Conservation (phyloP, 257 asterid species). For the Scutellaria galericulata region DNA sequence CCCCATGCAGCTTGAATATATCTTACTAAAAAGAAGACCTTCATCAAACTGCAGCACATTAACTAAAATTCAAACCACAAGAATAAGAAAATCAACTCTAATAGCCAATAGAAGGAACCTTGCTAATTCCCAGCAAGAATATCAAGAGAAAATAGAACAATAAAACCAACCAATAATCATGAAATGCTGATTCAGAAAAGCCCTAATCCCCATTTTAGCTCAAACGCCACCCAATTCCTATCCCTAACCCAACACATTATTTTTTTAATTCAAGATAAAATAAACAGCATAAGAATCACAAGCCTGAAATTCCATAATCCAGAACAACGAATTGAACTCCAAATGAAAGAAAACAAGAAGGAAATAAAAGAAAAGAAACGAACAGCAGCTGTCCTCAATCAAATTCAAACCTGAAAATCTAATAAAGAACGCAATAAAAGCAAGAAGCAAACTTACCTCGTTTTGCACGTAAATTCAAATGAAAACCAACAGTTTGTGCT, state of each 20-base stretch:
- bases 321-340: conserved; percentile 32
- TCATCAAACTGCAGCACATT: conserved; percentile 22
- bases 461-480: conserved; percentile 6
- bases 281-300: conserved; percentile 2
- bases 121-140: conserved; percentile 1
- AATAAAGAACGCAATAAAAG: conserved; percentile 15
- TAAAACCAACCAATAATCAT: conserved; percentile 25
- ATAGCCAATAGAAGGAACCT: conserved; percentile 12
- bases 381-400: conserved; percentile 29
- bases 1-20: conserved; percentile 19
- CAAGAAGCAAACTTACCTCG: conserved; percentile 35
- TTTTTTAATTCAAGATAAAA: conserved; percentile 10
- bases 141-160: not conserved
- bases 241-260: conserved; percentile 31
- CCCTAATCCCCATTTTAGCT: conserved; percentile 46
- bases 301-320: not conserved
- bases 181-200: conserved; percentile 42
- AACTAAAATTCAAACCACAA: not conserved
- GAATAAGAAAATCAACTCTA: conserved; percentile 5
- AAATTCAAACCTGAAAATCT: conserved; percentile 22
- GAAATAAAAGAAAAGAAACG: not conserved
- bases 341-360: not conserved
- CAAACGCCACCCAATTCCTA: conserved; percentile 33
- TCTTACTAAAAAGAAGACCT: conserved; percentile 12
- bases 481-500: conserved; percentile 26